Evolutionary conservation across 2,329 filamentous ascomycete genomes (phyloP).

Genomic region (Microcyclospora tardicrescens): DNA sequence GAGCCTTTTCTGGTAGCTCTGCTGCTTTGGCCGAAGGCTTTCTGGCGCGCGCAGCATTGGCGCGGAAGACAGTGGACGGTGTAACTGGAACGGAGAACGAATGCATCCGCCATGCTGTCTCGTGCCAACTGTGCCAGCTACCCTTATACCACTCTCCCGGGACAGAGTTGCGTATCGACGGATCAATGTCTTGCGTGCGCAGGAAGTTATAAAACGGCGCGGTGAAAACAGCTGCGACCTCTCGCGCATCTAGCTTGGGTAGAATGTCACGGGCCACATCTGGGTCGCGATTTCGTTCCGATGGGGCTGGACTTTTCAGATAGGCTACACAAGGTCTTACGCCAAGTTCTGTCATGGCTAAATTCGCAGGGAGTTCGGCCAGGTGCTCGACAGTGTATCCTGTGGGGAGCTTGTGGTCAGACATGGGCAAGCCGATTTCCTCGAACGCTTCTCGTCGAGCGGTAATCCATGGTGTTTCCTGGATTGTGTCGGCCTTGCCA

Average conservation of each 20-base stretch:
- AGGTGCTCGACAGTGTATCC: conserved; percentile 81
- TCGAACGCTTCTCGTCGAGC: conserved; percentile 83
- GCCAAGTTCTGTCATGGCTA: conserved; percentile 38
- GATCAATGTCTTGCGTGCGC: conserved; percentile 42
- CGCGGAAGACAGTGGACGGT: conserved; percentile 47
- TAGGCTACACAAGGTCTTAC: conserved; percentile 45
- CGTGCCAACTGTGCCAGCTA: conserved; percentile 67
- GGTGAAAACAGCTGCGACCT: conserved; percentile 89
- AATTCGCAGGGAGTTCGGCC: conserved; percentile 57
- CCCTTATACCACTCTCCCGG: conserved; percentile 72
- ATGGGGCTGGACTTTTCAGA: conserved; percentile 34
- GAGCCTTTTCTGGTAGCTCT: background rate
- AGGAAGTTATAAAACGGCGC: conserved; percentile 81
- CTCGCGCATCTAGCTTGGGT: conserved; percentile 70
- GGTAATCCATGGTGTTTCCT: conserved; percentile 57
- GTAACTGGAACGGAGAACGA: conserved; percentile 81
- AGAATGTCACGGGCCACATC: conserved; percentile 29
- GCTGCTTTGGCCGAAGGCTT: conserved; percentile 6
- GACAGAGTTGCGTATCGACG: conserved; percentile 18
- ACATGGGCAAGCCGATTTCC: conserved; percentile 76
- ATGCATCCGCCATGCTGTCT: conserved; percentile 70
- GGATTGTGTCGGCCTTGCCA: conserved; percentile 42
- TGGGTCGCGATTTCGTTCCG: conserved; percentile 50
- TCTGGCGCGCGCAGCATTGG: conserved; percentile 6
- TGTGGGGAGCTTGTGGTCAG: conserved; percentile 53